Percentiles rank a stretch among this genome's conserved stretches.
Conservation (phyloP, 192 early-diverging fungal species). For the Backusella westeae region DNA sequence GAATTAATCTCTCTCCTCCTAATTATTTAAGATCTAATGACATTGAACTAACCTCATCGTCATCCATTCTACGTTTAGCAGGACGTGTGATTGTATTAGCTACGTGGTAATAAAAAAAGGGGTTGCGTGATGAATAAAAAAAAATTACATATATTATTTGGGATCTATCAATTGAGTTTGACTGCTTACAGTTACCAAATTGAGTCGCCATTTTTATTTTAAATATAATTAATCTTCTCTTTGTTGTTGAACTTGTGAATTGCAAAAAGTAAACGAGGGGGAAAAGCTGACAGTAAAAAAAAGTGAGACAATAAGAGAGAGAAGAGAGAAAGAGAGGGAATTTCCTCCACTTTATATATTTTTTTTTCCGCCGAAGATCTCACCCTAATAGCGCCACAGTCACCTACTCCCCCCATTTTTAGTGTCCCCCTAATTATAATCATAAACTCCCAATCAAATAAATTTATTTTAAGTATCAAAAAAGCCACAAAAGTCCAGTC, state of each 20-base stretch:
- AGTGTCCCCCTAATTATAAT: background rate
- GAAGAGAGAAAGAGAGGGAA: background rate
- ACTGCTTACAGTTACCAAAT: constrained; percentile 14
- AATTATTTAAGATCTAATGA: background rate
- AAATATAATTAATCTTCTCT: background rate
- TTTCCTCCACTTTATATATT: constrained; percentile 13
- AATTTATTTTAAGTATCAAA: background rate
- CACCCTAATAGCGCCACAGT: constrained; percentile 1
- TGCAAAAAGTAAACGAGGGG: background rate
- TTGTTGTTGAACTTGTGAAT: background rate
- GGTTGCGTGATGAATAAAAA: background rate
- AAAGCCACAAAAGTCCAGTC: background rate
- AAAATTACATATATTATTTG: background rate
- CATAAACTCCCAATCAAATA: background rate
- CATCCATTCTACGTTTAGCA: constrained; percentile 14
- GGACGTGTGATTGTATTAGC: constrained; percentile 1
- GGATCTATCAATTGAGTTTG: constrained; percentile 2
- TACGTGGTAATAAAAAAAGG: background rate
- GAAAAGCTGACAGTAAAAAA: background rate
- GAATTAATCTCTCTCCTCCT: background rate
- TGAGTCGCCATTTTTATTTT: constrained; percentile 6
- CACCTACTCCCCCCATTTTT: background rate
- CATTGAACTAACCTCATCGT: constrained; percentile 3
- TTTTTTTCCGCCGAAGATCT: constrained; percentile 16
- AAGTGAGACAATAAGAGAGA: background rate